Evolutionary conservation across 805 yeast species (phyloP), one percentile per base, ranked within the genome.

Genomic region (Wilhelminamyces savonicus): DNA sequence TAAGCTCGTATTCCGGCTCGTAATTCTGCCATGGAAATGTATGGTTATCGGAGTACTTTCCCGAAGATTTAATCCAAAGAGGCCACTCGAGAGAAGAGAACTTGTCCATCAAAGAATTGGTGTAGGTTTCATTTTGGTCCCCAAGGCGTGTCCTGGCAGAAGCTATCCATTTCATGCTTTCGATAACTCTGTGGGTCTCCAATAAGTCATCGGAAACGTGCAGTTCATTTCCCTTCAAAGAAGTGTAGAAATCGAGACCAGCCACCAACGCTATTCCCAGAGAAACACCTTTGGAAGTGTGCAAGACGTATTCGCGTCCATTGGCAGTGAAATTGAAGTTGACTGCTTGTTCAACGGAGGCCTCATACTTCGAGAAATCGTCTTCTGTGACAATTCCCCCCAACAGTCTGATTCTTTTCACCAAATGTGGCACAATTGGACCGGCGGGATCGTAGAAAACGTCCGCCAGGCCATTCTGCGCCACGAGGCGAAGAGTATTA

Each of bases 141-240:
- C 97, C 97, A 16, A 90, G 66, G 42, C 85, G 72, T n/a, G 88
- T 76, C 39, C 97, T 68, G 0, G 81, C 90, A 9, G 90, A 71
- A 0, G 88, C 84, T 73, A 86, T 71, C 95, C 96, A 90, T 55
- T 90, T 90, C 94, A 90, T 85, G 3, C 82, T 61, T 56, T 90
- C 98, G 8, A 86, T 61, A 6, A 86, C 49, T 32, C 83, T 66
- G 46, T 84, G 97, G 3, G 77, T 62, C 10, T 72, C 66, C 9
- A 70, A 31, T 4, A 41, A 47, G 7, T 32, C 30, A 9, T 39
- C 40, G 24, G 54, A 60, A 3, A 23, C 10, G 12, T 52, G 48
- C 3, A 56, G 36, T 17, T 53, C 54, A 37, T 76, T 69, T 7
- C 28, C 23, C 9, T 29, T 20, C 15, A 41, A 14, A 4, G 40